These are phyloP conservation scores for Aspergillus japonicus DNA, from an alignment of 2,329 filamentous ascomycete species.

Conservation along the genomic window DNA sequence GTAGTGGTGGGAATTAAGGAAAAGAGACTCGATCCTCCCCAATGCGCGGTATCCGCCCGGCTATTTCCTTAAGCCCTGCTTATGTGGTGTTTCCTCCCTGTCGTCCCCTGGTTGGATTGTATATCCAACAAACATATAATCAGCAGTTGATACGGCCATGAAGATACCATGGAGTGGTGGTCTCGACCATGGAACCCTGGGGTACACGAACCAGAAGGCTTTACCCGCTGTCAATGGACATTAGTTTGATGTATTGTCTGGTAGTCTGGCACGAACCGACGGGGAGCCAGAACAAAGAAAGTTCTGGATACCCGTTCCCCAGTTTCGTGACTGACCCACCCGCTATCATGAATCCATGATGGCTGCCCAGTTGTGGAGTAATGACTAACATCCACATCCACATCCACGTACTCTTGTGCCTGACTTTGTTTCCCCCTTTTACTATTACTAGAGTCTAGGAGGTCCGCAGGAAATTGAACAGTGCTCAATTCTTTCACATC, in stretches of 20 bases:
- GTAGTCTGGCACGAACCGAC: not conserved
- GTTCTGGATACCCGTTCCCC: slow-evolving; percentile 8
- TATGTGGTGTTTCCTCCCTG: not conserved
- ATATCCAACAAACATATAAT: not conserved
- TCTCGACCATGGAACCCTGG: slow-evolving; percentile 4
- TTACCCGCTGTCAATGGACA: not conserved
- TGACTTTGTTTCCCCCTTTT: not conserved
- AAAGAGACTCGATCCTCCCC: slow-evolving; percentile 1
- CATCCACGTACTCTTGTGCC: too few species aligned
- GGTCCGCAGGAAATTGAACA: not conserved
- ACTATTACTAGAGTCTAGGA: not conserved
- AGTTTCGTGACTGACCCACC: not conserved
- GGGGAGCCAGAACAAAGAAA: slow-evolving; percentile 9
- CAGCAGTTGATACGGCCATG: too few species aligned
- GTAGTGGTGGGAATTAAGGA: not conserved
- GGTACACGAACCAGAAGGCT: not conserved
- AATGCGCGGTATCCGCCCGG: slow-evolving; percentile 18
- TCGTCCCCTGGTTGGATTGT: not conserved
- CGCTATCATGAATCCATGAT: not conserved
- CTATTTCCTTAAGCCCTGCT: slow-evolving; percentile 8
- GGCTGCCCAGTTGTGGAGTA: not conserved
- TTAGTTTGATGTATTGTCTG: not conserved
- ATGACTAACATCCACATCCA: too few species aligned
- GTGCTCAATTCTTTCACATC: too few species aligned
- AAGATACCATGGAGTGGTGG: too few species aligned